phyloP scores from a whole-genome alignment of 768 basidiomycete genomes.

The Lentinula sp. region DNA sequence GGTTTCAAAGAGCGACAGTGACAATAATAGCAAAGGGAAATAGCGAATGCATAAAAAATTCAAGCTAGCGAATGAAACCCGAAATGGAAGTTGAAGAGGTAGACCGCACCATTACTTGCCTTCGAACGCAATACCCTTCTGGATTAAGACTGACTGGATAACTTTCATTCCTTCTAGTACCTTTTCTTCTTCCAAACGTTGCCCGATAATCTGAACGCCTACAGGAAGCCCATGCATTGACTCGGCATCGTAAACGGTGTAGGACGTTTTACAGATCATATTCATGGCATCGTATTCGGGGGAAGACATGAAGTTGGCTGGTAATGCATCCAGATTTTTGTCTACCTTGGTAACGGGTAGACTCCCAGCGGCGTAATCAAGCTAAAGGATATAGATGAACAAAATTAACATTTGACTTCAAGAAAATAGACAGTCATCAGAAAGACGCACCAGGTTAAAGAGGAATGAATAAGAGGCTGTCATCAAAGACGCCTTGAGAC shows the following conservation, averaged over 20 bases:
- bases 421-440: background rate
- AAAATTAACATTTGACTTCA: background rate
- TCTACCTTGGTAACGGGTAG: slow-evolving; percentile 54
- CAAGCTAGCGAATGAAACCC: background rate
- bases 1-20: background rate
- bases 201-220: slow-evolving; percentile 60
- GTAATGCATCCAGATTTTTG: slow-evolving; percentile 26
- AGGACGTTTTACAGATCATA: slow-evolving; percentile 30
- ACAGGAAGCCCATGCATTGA: slow-evolving; percentile 66
- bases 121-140: slow-evolving; percentile 9
- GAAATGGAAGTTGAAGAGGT: background rate
- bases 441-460: slow-evolving; percentile 54
- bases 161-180: slow-evolving; percentile 67
- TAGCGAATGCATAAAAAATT: background rate
- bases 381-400: slow-evolving; percentile 19
- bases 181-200: slow-evolving; percentile 66
- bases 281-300: slow-evolving; percentile 26
- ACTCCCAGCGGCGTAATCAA: slow-evolving; percentile 54
- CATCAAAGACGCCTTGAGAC: slow-evolving; percentile 46
- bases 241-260: slow-evolving; percentile 48
- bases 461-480: slow-evolving; percentile 60
- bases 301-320: slow-evolving; percentile 25
- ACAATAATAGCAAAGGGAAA: background rate
- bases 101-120: background rate
- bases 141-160: slow-evolving; percentile 20